Conservation (phyloP, 371 early-diverging fungal genomes). For the Mortierella polycephala region DNA sequence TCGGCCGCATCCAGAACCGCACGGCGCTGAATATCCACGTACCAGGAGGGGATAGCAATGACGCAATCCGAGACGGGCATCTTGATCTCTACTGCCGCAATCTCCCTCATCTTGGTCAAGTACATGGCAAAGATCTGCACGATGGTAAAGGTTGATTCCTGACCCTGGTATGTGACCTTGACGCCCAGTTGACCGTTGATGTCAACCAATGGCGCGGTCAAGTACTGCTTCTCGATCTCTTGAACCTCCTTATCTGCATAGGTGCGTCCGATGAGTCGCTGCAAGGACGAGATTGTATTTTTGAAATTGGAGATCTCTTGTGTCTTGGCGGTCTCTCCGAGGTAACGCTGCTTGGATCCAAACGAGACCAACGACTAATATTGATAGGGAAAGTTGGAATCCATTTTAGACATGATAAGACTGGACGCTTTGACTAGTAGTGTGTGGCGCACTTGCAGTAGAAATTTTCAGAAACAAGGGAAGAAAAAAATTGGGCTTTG, state of each 20-base stretch:
- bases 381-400: neutral
- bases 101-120: constrained; percentile 91
- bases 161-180: constrained; percentile 84
- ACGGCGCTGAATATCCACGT: constrained; percentile 93
- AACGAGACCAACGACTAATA: constrained; percentile 87
- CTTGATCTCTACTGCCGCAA: constrained; percentile 84
- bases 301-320: constrained; percentile 95
- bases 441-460: neutral
- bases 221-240: constrained; percentile 82
- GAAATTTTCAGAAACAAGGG: too few species aligned
- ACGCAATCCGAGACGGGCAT: constrained; percentile 92
- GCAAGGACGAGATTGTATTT: constrained; percentile 93
- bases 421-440: neutral
- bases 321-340: constrained; percentile 96
- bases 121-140: constrained; percentile 96
- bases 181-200: constrained; percentile 89
- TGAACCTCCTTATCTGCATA: constrained; percentile 89
- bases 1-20: constrained; percentile 90
- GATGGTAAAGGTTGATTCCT: constrained; percentile 81
- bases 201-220: constrained; percentile 84
- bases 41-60: constrained; percentile 95
- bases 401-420: neutral
- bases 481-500: neutral
- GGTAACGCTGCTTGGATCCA: constrained; percentile 92
- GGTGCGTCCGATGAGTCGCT: constrained; percentile 96